Evolutionary conservation across 2,329 filamentous ascomycete species (phyloP).

Genomic region (Neonectria ditissima): DNA sequence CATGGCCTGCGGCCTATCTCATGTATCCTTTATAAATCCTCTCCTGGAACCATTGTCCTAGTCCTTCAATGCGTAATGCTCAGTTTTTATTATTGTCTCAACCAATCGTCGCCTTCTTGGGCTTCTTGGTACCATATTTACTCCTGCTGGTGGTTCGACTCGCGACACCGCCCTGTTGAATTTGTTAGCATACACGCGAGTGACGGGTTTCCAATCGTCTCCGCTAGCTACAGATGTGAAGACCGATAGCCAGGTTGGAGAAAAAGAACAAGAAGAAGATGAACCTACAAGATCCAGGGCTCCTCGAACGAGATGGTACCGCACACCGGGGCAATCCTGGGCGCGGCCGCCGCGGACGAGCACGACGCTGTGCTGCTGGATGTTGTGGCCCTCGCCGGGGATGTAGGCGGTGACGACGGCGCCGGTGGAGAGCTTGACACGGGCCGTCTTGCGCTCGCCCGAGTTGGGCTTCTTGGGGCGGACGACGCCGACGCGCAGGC

Average conservation of each 20-base stretch:
- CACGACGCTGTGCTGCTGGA: slow-evolving; percentile 98
- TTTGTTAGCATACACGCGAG: slow-evolving; percentile 26
- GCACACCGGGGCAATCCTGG: slow-evolving; percentile 98
- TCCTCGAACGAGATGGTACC: slow-evolving; percentile 92
- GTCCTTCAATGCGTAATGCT: neutral
- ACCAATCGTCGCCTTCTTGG: slow-evolving; percentile 79
- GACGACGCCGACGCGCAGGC: slow-evolving; percentile 91
- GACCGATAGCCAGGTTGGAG: neutral
- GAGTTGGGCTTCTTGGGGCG: slow-evolving; percentile 99
- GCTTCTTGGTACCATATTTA: slow-evolving; percentile 99
- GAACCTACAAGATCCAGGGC: slow-evolving; percentile 89
- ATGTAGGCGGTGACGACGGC: slow-evolving; percentile 94
- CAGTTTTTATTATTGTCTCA: slow-evolving; percentile 35
- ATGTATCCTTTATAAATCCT: slow-evolving; percentile 25
- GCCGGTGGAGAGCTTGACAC: slow-evolving; percentile 88
- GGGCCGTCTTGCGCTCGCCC: slow-evolving; percentile 93
- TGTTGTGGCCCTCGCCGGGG: slow-evolving; percentile 97
- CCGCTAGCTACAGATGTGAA: neutral
- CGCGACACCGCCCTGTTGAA: slow-evolving; percentile 83
- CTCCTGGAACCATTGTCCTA: slow-evolving; percentile 6
- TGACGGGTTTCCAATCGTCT: neutral
- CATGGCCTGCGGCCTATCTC: slow-evolving; percentile 36
- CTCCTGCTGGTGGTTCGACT: slow-evolving; percentile 86
- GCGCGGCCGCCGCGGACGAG: slow-evolving; percentile 91
- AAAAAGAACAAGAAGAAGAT: neutral